Evolutionary conservation across 2,329 filamentous ascomycete genomes (phyloP), one percentile per base, ranked within the genome.

Genomic region (Phaeosphaeriaceae sp.): DNA sequence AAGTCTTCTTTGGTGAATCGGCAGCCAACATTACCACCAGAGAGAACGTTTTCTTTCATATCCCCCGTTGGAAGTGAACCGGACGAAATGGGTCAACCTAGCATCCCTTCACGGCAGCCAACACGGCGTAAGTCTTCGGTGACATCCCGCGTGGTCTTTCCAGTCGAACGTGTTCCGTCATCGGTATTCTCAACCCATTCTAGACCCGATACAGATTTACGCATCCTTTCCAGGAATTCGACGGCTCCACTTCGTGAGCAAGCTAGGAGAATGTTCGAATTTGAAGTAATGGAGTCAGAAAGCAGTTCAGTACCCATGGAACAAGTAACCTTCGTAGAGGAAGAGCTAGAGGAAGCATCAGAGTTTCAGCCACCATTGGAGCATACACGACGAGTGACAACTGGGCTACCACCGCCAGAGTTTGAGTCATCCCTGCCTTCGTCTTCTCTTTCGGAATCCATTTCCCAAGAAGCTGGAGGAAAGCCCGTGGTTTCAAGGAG

Each of bases 41-140:
- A 48, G 16, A 18, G 37, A 16, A 36, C 30, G 6, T 48, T 42
- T 12, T 42, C 45, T 7, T 37, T 37, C 13, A 33, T 48, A 15
- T 43, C 33, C 7, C 46, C 46, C 17, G 16, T 20, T 11, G 1
- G 12, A 13, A 47, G 45, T 17, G 32, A 35, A 13, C 9, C n/a
- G 7, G 39, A 34, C 33, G 35, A 47, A 26, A 13, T 9, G 15
- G 15, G 21, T 20, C 23, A 42, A 28, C 28, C 16, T 4, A n/a
- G n/a, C 5, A 7, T 33, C 21, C 47, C 41, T 23, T 49, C 39
- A n/a, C 21, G 33, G 13, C 32, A 43, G 16, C 34, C 40, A 43
- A 30, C 40, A 5, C 16, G 37, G 12, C 33, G 17, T 15, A 35
- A 38, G 32, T 29, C 45, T 11, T 34, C 32, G 28, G 12, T 42